A percentile compares a stretch with the other conserved stretches of the same genome.
Conservation (phyloP, 2,329 filamentous ascomycete species). For the Didymella glomerata region DNA sequence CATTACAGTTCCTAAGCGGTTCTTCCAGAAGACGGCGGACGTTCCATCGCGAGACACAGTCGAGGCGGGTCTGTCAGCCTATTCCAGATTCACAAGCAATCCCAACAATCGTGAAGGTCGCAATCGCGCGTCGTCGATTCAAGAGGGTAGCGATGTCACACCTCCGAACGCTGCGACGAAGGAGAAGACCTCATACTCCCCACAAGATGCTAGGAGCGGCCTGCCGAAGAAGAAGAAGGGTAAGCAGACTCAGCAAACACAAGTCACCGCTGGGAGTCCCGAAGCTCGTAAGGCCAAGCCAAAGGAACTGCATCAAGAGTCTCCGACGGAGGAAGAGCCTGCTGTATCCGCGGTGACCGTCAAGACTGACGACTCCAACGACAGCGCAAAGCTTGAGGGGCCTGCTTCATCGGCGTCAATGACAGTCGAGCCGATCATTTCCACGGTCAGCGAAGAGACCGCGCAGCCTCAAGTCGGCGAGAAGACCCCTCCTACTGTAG, state of each 20-base stretch:
- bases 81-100: conserved; percentile 9
- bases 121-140: conserved; percentile 1
- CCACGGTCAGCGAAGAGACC: background rate
- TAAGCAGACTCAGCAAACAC: conserved; percentile 15
- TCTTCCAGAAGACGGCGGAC: conserved; percentile 26
- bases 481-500: background rate
- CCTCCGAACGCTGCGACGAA: background rate
- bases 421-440: background rate
- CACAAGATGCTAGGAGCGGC: conserved; percentile 50
- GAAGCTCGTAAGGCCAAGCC: conserved; percentile 28
- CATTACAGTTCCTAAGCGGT: conserved; percentile 35
- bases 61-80: conserved; percentile 2
- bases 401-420: background rate
- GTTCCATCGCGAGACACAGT: background rate
- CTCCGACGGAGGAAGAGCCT: conserved; percentile 21
- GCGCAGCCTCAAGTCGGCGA: background rate
- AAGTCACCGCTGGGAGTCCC: conserved; percentile 22
- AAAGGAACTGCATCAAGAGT: conserved; percentile 23
- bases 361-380: background rate
- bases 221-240: conserved; percentile 29
- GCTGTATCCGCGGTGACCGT: background rate
- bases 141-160: background rate
- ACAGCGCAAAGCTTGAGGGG: background rate
- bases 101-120: conserved; percentile 8
- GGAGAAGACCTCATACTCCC: conserved; percentile 37